Percentiles rank a stretch among this genome's conserved stretches.
These are phyloP conservation scores for Capronia coronata DNA, from an alignment of 2,329 filamentous ascomycete genomes.

Conservation along the genomic window DNA sequence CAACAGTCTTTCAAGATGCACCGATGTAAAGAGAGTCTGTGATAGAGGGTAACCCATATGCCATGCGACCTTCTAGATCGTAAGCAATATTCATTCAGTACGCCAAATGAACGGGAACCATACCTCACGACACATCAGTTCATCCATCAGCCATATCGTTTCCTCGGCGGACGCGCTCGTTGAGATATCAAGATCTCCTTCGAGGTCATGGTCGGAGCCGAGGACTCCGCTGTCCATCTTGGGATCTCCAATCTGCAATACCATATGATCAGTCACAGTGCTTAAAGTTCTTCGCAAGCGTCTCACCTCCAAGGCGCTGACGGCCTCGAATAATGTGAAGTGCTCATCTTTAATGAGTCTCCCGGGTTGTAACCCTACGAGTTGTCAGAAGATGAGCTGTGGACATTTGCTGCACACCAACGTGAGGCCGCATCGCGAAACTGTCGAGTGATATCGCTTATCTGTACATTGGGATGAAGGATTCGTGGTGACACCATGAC, in stretches of 20 bases:
- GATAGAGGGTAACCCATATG: constrained; percentile 92
- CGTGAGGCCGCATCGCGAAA: constrained; percentile 49
- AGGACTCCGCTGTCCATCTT: constrained; percentile 97
- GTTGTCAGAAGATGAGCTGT: constrained; percentile 2
- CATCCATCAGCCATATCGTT: constrained; percentile 87
- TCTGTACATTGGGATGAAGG: constrained; percentile 21
- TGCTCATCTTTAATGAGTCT: constrained; percentile 87
- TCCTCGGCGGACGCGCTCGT: constrained; percentile 65
- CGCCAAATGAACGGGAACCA: constrained; percentile 18
- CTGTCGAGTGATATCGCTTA: constrained; percentile 50
- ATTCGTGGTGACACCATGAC: constrained; percentile 20
- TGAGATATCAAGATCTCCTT: constrained; percentile 72
- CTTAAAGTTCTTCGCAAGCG: background rate
- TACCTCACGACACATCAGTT: constrained; percentile 83
- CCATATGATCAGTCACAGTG: constrained; percentile 5
- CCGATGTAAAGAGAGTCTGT: constrained; percentile 86
- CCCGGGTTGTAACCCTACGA: constrained; percentile 46
- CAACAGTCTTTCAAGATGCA: constrained; percentile 79
- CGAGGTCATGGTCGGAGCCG: constrained; percentile 68
- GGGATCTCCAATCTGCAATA: constrained; percentile 82
- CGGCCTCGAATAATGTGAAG: constrained; percentile 91
- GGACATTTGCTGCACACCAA: constrained; percentile 30
- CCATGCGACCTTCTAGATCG: constrained; percentile 70
- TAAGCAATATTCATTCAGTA: constrained; percentile 2
- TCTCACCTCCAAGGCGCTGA: constrained; percentile 61